Base-by-base conservation (phyloP, 1,139 yeast genomes). In the Nakaseomyces sp. region DNA sequence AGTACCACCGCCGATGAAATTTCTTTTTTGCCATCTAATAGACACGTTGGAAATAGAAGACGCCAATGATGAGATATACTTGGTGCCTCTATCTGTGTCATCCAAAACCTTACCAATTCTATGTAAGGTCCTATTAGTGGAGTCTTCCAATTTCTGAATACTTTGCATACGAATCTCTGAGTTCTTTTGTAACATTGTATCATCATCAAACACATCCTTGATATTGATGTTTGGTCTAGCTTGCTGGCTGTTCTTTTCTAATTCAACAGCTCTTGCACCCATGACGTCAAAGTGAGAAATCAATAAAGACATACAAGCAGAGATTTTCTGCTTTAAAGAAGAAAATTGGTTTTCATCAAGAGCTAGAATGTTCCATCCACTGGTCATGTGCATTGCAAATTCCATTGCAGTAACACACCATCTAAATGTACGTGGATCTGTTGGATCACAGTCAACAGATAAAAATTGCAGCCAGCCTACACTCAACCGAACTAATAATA, bases 401-500 rank as follows among this genome's bases (percentile, higher is more conserved):
- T 91, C 98, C 53, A 91, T 71, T 0, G 98, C 97, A 13, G 86
- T 73, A 18, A 91, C 97, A 65, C 96, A 87, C 96, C 96, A 91
- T 56, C 95, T 72, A 61, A 91, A 91, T 0, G 97, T 91, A 56
- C 80, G 84, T 45, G 84, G 74, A 55, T 89, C 97, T 0, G 95
- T 83, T 0, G 96, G 95, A 17, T 80, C 80, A 67, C 98, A 91
- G 57, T 89, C 97, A 63, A 91, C 97, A 53, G 94, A 86, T 31
- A 91, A 79, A 58, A 87, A 89, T 47, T 88, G 77, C 7, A 91
- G 83, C 98, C 98, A 91, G 47, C 84, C 93, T 43, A 88, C 79
- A 38, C 94, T 77, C 48, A 88, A 65, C 47, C 79, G 79, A 30
- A 89, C 79, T 60, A 91, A 73, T 52, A 79, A 77, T 69, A 82